Conservation (phyloP, 176 grass and related monocot species). For the Pontederia paniculata region DNA sequence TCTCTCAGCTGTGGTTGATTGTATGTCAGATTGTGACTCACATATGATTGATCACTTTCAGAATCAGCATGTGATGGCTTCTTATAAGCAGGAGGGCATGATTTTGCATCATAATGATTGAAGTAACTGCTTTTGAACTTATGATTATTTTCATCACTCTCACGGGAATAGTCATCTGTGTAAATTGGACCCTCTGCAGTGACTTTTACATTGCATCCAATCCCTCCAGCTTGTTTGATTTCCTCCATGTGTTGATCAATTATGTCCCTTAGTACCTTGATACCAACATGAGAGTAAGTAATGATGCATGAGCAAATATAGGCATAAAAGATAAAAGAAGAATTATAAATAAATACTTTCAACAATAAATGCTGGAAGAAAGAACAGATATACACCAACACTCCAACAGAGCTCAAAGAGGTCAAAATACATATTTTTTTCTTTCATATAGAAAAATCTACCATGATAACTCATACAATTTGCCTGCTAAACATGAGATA, state of each 20-base stretch:
- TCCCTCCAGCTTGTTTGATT: conserved; percentile 65
- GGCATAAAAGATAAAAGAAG: neutral
- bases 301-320: too few relatives aligned
- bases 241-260: conserved; percentile 97
- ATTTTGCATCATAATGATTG: conserved; percentile 24
- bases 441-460: too few relatives aligned
- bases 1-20: conserved; percentile 23
- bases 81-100: conserved; percentile 23
- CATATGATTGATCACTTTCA: conserved; percentile 38
- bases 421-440: too few relatives aligned
- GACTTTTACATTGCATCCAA: conserved; percentile 42
- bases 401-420: too few relatives aligned
- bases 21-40: conserved; percentile 16
- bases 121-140: conserved; percentile 19
- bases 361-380: neutral
- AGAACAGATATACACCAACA: too few relatives aligned
- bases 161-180: too few relatives aligned
- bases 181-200: conserved; percentile 12
- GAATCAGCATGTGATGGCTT: conserved; percentile 36
- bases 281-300: conserved; percentile 17
- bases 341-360: neutral
- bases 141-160: too few relatives aligned
- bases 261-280: conserved; percentile 88
- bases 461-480: too few relatives aligned
- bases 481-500: too few relatives aligned